phyloP scores from a whole-genome alignment of 169 alveolate genomes.

The Eimeria praecox region DNA sequence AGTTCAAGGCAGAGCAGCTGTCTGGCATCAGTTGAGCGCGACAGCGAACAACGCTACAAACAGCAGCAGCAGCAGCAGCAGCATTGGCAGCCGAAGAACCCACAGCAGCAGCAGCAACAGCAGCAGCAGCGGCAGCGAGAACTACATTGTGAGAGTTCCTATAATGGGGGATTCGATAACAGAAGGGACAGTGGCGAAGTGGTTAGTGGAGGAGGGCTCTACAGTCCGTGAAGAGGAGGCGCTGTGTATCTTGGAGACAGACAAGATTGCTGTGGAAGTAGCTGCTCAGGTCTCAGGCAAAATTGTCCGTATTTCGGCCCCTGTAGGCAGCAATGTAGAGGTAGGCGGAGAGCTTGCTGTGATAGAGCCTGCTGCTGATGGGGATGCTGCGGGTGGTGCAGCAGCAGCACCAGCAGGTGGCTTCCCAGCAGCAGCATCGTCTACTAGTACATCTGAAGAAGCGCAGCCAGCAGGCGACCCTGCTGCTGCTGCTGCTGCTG shows the following conservation, averaged over 20 bases:
- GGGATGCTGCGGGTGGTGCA: neutral
- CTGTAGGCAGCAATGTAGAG: constrained; percentile 70
- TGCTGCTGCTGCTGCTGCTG: neutral
- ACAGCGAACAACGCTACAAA: neutral
- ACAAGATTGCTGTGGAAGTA: constrained; percentile 90
- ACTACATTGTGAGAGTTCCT: constrained; percentile 85
- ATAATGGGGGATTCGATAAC: constrained; percentile 93
- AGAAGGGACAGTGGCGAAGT: constrained; percentile 90
- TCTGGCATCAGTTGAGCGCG: neutral
- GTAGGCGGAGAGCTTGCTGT: constrained; percentile 79
- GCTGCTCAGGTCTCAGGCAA: constrained; percentile 68
- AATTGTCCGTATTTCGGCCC: constrained; percentile 53
- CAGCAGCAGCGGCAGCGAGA: neutral
- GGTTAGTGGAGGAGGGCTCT: constrained; percentile 93
- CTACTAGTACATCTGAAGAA: neutral
- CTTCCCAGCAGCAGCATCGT: neutral
- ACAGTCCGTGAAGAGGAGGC: constrained; percentile 94
- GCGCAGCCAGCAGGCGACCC: neutral
- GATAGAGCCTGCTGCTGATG: constrained; percentile 13
- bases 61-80: constrained; percentile 10
- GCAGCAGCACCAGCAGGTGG: neutral
- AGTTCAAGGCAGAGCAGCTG: neutral
- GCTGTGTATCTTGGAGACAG: constrained; percentile 96
- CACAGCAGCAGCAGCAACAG: neutral
- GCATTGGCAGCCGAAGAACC: too few species aligned